Evolutionary conservation across 495 filamentous ascomycete genomes (phyloP), one percentile per base, ranked within the genome.

Genomic region (Lepraria neglecta): DNA sequence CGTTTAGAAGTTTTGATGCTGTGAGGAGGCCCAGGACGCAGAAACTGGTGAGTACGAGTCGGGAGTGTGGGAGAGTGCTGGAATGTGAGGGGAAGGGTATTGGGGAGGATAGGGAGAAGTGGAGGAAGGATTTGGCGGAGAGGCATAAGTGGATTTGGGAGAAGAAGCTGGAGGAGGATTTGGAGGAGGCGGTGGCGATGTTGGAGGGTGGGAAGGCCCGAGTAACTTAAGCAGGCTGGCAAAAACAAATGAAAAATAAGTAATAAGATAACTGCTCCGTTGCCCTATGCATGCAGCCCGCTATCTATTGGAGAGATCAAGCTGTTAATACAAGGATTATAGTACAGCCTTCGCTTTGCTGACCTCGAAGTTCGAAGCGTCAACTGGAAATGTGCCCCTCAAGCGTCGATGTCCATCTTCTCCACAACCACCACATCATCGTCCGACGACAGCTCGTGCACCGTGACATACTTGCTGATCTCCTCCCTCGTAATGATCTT

Each of bases 391-490:
- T 24, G 12, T 50, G n/a, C 15, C 15, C 54, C n/a, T 53, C 47
- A 66, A 48, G 38, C 51, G 76, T 97, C 94, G 42, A 99, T 84
- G 69, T 99, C 95, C 95, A 99, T 99, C 75, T 84, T 88, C 79
- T 96, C 92, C 30, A 83, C 89, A 28, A 78, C 75, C 48, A 76
- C 77, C 33, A 81, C 71, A 66, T 84, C 84, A 28, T 78, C 78
- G 64, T 80, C 77, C 30, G 76, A 76, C 44, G 75, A 76, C 60
- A 97, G 71, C 66, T 96, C 94, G 66, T 95, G 87, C 51, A 99
- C 86, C 12, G 89, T 94, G 58, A 97, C 87, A 74, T 90, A 97
- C 73, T 96, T 96, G 71, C 87, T 88, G 69, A 99, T 88, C 67
- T 97, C 91, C 74, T 92, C 87, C 76, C 87, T 91, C 68, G 80